Base-by-base conservation (phyloP, 176 grass and related monocot genomes). In the Melocanna baccifera region DNA sequence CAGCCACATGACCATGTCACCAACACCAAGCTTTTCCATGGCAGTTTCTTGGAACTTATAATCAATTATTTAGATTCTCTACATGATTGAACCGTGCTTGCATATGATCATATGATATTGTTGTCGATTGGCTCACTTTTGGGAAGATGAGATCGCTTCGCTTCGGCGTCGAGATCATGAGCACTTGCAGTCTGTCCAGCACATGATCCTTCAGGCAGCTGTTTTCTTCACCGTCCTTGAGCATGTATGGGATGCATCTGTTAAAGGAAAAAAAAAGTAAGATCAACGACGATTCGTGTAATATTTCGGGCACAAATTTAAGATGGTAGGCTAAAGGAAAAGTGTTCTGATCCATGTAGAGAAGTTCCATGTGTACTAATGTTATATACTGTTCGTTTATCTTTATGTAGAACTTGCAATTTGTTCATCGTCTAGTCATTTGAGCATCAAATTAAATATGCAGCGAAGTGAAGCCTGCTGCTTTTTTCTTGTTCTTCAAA, bases 121-220 rank as follows among this genome's bases (percentile, higher is more conserved):
- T 2, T 71, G 80, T 20, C 46, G 10, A 47, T 34, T 64, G 26
- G 16, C 56, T 87, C 78, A 96, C 94, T 82, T 96, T 96, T 58
- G 94, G 94, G 80, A 96, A 96, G 71, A 96, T 83, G 76, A 93
- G 81, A 76, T 96, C 94, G 48, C 80, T 68, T 85, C 91, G 82
- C 62, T 88, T 88, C 10, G 86, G 88, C 26, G 94, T 91, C 25
- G 88, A 87, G 77, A 96, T 85, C 94, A 96, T 96, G 56, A 96
- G 94, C 42, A 96, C 90, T 72, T 96, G 82, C 77, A 96, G 61
- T 56, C 55, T 88, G n/a, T 87, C 57, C 13, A 80, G 57, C 75
- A 90, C 52, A 88, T 84, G 62, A 29, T 67, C 79, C 71, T 77
- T 20, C 15, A 65, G 69, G 43, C 70, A 57, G 34, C 36, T 80